phyloP scores from a whole-genome alignment of 306 rosid species.

The Chamaecrista fasciculata region DNA sequence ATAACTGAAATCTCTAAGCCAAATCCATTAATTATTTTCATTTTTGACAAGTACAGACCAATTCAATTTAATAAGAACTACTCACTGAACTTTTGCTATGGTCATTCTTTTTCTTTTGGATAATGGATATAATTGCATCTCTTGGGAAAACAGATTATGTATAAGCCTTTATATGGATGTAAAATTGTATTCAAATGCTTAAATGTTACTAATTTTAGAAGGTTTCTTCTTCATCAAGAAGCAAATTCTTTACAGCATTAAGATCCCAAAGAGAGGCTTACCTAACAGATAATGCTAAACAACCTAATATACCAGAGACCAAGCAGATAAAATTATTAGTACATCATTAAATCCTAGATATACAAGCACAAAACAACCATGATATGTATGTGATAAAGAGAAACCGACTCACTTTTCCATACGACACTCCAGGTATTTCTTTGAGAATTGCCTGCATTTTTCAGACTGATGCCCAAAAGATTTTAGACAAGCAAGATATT shows the following conservation, averaged over 20 bases:
- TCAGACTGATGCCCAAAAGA: constrained; percentile 69
- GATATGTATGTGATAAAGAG: background rate
- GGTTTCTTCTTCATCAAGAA: background rate
- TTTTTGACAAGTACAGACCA: background rate
- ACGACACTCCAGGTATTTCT: constrained; percentile 78
- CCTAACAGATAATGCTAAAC: constrained; percentile 9
- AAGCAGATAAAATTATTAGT: background rate
- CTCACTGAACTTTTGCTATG: background rate
- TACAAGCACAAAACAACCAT: background rate
- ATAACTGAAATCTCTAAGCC: background rate
- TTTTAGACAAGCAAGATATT: constrained; percentile 78
- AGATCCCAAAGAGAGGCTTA: background rate
- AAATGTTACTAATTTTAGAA: background rate
- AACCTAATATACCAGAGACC: constrained; percentile 1
- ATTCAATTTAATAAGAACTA: background rate
- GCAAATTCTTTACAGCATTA: background rate
- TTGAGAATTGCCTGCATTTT: constrained; percentile 74
- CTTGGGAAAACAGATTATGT: constrained; percentile 4
- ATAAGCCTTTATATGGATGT: background rate
- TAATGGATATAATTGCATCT: background rate
- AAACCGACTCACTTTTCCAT: constrained; percentile 79
- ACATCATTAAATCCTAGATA: background rate
- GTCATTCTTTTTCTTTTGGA: background rate
- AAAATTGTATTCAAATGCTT: constrained; percentile 17
- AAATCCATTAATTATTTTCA: background rate